phyloP scores from a whole-genome alignment of 495 filamentous ascomycete genomes.

The Choiromyces venosus region DNA sequence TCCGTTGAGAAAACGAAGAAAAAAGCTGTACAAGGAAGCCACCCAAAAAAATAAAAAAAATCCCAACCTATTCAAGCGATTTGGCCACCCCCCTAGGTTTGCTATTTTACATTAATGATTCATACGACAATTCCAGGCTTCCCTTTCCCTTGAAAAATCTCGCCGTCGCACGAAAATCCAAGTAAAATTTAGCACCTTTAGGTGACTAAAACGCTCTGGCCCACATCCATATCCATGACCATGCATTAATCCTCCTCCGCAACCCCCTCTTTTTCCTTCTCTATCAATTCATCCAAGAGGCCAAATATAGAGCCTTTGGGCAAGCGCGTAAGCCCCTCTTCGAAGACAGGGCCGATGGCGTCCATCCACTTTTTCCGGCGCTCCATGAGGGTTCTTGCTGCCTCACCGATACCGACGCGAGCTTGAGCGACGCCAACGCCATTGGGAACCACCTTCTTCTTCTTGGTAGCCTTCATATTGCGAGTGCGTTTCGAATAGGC shows the following conservation, averaged over 20 bases:
- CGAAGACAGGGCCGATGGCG: conserved; percentile 79
- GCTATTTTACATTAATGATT: not conserved
- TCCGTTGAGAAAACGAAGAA: not conserved
- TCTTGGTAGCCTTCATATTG: conserved; percentile 81
- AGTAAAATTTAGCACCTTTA: not conserved
- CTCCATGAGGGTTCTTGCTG: conserved; percentile 84
- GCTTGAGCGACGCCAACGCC: conserved; percentile 52
- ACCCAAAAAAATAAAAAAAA: not conserved
- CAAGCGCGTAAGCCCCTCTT: conserved; percentile 61
- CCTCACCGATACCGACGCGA: conserved; percentile 82
- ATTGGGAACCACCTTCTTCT: conserved; percentile 70
- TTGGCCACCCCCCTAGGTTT: not conserved
- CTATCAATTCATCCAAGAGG: conserved; percentile 56
- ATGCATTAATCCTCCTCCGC: conserved; percentile 30
- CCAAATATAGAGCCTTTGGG: conserved; percentile 58
- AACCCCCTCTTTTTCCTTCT: conserved; percentile 52
- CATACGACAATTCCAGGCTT: not conserved
- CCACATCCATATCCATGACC: not conserved
- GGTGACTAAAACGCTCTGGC: not conserved
- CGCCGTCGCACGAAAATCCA: not conserved
- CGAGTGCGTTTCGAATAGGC: conserved; percentile 96
- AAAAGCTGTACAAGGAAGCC: not conserved
- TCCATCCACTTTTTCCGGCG: conserved; percentile 78
- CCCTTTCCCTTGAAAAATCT: not conserved
- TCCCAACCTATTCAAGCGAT: not conserved